Evolutionary conservation across 768 basidiomycete species (phyloP).

Genomic region (Ramaria sp.): DNA sequence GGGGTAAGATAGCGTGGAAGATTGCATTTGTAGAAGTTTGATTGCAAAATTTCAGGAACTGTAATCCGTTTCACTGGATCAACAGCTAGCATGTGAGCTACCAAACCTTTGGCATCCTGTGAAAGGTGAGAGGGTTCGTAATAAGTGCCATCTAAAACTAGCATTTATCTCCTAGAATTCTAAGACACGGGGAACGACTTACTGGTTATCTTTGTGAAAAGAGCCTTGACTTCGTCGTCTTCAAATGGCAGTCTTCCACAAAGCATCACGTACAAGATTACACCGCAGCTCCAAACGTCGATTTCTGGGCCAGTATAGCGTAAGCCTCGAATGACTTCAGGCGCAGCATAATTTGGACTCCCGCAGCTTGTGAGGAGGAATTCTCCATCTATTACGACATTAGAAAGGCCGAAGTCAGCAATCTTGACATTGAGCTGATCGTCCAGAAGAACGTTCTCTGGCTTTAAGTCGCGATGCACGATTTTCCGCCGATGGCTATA

Average conservation of each 20-base stretch:
- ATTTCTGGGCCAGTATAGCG: constrained; percentile 97
- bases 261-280: constrained; percentile 96
- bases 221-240: constrained; percentile 85
- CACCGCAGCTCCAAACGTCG: constrained; percentile 97
- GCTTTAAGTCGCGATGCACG: constrained; percentile 96
- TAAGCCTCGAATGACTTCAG: constrained; percentile 92
- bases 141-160: constrained; percentile 64
- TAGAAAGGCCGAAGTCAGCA: constrained; percentile 94
- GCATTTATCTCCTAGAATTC: neutral
- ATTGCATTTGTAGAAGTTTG: constrained; percentile 83
- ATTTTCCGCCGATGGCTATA: constrained; percentile 96
- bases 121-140: constrained; percentile 77
- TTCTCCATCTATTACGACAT: constrained; percentile 92
- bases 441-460: constrained; percentile 87
- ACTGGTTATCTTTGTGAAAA: constrained; percentile 95
- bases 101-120: constrained; percentile 64
- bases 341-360: constrained; percentile 97
- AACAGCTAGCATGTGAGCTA: constrained; percentile 82
- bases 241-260: constrained; percentile 94
- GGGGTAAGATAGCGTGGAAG: constrained; percentile 84
- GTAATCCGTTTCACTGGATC: constrained; percentile 95
- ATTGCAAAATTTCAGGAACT: constrained; percentile 82
- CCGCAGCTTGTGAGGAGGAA: constrained; percentile 97
- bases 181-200: constrained; percentile 18
- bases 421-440: constrained; percentile 90